Conservation (phyloP, 2,329 filamentous ascomycete genomes). For the Alternaria solani region DNA sequence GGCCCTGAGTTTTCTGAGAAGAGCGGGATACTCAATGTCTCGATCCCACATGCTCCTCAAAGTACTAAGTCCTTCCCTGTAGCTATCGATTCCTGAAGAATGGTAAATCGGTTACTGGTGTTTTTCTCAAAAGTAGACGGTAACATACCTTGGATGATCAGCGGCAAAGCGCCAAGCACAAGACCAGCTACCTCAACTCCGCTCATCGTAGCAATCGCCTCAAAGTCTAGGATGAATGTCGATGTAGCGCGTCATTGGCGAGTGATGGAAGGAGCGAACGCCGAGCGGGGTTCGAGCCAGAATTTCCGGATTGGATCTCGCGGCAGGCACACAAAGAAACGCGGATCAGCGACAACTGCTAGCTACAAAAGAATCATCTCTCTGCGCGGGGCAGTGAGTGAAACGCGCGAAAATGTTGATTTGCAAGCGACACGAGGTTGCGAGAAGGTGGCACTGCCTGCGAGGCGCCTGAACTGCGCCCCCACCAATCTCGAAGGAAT, state of each 20-base stretch:
- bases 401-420: background rate
- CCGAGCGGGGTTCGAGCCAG: constrained; percentile 15
- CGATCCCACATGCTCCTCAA: constrained; percentile 50
- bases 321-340: background rate
- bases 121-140: constrained; percentile 3
- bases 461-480: constrained; percentile 18
- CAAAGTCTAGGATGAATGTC: background rate
- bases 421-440: constrained; percentile 4
- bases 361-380: background rate
- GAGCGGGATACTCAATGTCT: constrained; percentile 46
- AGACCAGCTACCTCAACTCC: constrained; percentile 45
- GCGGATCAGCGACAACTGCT: background rate
- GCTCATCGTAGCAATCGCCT: constrained; percentile 31
- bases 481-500: constrained; percentile 13
- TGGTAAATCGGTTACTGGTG: constrained; percentile 1
- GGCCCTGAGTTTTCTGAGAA: constrained; percentile 48
- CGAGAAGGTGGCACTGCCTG: constrained; percentile 6
- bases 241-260: constrained; percentile 15
- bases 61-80: constrained; percentile 52
- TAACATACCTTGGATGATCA: constrained; percentile 46
- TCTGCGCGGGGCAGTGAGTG: background rate
- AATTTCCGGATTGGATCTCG: constrained; percentile 5
- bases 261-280: constrained; percentile 8
- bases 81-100: constrained; percentile 43
- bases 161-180: constrained; percentile 49